A percentile compares a stretch with the other conserved stretches of the same genome.
Evolutionary conservation across 768 basidiomycete genomes (phyloP).

Genomic region (Tricholoma terreum): DNA sequence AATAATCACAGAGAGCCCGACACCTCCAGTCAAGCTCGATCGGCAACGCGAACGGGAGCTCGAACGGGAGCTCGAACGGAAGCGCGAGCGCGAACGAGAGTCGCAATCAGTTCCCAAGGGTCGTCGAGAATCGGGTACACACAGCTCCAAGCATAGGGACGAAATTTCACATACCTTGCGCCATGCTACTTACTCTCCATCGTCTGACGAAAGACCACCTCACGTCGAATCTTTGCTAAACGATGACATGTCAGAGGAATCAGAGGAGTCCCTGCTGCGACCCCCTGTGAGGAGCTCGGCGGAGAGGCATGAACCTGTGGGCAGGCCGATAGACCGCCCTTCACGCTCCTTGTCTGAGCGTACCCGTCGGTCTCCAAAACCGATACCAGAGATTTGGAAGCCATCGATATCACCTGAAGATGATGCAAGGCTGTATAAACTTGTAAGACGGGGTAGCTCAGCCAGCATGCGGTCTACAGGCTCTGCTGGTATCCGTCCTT

Average conservation of each 20-base stretch:
- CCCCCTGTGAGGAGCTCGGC: conserved; percentile 13
- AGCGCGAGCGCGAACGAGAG: conserved; percentile 10
- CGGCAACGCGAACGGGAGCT: conserved; percentile 10
- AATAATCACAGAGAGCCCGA: neutral
- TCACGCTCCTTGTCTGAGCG: conserved; percentile 25
- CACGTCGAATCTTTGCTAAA: conserved; percentile 4
- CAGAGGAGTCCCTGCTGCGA: conserved; percentile 19
- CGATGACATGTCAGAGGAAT: conserved; percentile 14
- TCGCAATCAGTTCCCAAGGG: conserved; percentile 5
- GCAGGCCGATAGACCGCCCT: conserved; percentile 10
- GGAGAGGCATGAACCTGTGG: conserved; percentile 14
- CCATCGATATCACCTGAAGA: conserved; percentile 45
- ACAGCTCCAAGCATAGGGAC: conserved; percentile 15
- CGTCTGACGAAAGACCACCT: neutral
- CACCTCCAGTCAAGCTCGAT: neutral
- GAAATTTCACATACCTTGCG: conserved; percentile 11
- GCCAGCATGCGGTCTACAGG: conserved; percentile 48
- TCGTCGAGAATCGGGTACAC: conserved; percentile 23
- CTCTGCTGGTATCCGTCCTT: conserved; percentile 37
- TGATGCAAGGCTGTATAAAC: conserved; percentile 36
- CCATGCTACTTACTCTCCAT: neutral
- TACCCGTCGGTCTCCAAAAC: conserved; percentile 29
- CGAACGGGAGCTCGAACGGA: neutral
- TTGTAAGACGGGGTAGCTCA: conserved; percentile 46
- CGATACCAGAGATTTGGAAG: conserved; percentile 47